Base-by-base conservation (phyloP, 2,329 filamentous ascomycete genomes). In the Fusarium chlamydosporum region DNA sequence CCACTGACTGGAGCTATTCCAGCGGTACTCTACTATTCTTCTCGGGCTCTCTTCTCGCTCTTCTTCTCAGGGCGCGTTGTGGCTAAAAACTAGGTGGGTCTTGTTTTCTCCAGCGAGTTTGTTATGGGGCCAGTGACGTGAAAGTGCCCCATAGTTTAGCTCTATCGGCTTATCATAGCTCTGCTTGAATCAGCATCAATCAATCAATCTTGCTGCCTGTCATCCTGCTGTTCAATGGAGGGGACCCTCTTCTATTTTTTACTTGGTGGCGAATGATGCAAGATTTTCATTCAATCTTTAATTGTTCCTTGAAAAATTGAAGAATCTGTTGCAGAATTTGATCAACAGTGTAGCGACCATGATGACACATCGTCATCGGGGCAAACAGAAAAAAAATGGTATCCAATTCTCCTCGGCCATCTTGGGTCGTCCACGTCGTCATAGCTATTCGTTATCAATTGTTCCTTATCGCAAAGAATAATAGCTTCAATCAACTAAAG, bases 101-200 rank as follows among this genome's bases (percentile, higher is more conserved):
- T 23, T 38, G 1, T 7, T 20, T 20, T 50, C 34, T 40, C 47
- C 47, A 29, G 33, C 35, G 46, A 26, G 35, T 61, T 55, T 43
- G 53, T 38, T 60, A 65, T 65, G 62, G 62, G 47, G 48, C 55
- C 20, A 33, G 62, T 65, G 61, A 65, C 62, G 62, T 65, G 37
- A 37, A 46, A 65, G 16, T 10, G 45, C 53, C 16, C 61, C 61
- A 65, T 65, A 34, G 40, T 52, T 60, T 65, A 60, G 35, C 46
- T 52, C n/a, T 60, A 65, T 65, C 53, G 18, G 46, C 61, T 65
- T 65, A 65, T 65, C 61, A 65, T 26, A 51, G 33, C 35, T 9
- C 5, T 26, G 45, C 61, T 47, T 64, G 61, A 64, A 58, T 64
- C 56, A 61, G 47, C 56, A 38, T 62, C 56, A 61, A 55, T 62